Evolutionary conservation across 2,329 filamentous ascomycete genomes (phyloP).

Genomic region (Phialophora verrucosa): DNA sequence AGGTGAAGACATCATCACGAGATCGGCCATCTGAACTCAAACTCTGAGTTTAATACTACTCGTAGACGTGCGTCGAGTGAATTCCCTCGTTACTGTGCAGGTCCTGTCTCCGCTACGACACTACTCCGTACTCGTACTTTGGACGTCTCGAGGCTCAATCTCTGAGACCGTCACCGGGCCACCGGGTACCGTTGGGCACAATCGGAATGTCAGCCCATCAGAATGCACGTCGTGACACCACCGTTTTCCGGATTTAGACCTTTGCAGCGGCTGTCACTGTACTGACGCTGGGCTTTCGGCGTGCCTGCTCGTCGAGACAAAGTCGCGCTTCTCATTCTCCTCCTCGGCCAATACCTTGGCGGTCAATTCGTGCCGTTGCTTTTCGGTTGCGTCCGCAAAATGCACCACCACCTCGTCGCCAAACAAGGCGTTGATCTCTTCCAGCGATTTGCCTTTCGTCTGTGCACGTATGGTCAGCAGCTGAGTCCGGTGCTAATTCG

Average conservation of each 20-base stretch:
- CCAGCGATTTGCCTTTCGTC: constrained; percentile 33
- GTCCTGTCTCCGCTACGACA: not conserved
- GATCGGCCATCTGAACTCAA: constrained; percentile 1
- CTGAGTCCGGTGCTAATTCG: not conserved
- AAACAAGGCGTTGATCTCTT: constrained; percentile 36
- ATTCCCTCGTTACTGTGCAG: not conserved
- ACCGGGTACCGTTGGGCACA: not conserved
- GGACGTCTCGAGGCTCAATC: not conserved
- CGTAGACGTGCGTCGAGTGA: not conserved
- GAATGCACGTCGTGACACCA: constrained; percentile 1
- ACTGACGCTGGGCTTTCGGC: constrained; percentile 8
- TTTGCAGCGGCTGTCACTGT: constrained; percentile 21
- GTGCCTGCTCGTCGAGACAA: constrained; percentile 15
- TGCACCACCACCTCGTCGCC: constrained; percentile 34
- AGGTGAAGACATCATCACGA: not conserved
- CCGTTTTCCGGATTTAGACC: constrained; percentile 17
- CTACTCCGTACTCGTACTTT: not conserved
- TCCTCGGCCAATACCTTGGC: constrained; percentile 29
- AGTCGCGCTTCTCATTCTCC: constrained; percentile 28
- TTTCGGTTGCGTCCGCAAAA: constrained; percentile 44
- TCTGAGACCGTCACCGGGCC: not conserved
- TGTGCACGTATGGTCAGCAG: not conserved
- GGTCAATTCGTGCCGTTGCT: constrained; percentile 33
- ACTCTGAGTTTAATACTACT: not conserved
- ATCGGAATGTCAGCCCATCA: constrained; percentile 9